Evolutionary conservation across 1,284 basidiomycete genomes (phyloP), one percentile per base, ranked within the genome.

Genomic region (Tylopilus sp.): DNA sequence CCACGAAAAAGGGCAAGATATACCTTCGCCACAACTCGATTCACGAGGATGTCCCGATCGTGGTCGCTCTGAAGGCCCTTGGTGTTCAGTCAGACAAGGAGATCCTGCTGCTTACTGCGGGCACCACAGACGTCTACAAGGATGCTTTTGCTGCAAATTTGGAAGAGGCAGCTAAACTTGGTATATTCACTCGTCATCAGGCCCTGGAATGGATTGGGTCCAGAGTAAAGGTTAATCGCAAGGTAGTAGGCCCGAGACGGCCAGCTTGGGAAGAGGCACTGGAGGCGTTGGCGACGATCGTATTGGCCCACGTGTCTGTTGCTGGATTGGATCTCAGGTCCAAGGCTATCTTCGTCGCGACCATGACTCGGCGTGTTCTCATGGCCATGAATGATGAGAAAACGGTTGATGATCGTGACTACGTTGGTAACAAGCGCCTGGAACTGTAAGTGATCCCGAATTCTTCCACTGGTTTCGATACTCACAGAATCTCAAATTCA

Each of bases 1-100:
- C 91, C 8, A 98, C 96, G 19, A 99, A 99, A 82, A 95, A 96
- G 79, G 91, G 92, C 62, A 94, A 93, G 77, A 94, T 99, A 64
- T 98, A 96, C 79, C 91, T 99, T 59, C 93, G 95, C n/a, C 97
- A 99, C 84, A 99, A 99, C 81, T 98, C 96, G 67, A 93, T 98
- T 69, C 94, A 96, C 74, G 98, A 99, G 80, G 95, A 97, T 74
- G 95, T 99, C 53, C 98, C 98, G 0, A 96, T 99, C 64, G 97
- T 91, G 52, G 91, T 99, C 73, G 97, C 96, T 12, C 91, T 99
- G 74, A 99, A 99, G 80, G 97, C 97, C 18, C 89, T 99, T 68
- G 96, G 98, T 12, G 91, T 99, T 69, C 95, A 97, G 71, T 96
- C 98, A 0, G 98, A 99, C 84, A 98, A 98, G 79, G 98, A 99